A percentile compares a stretch with the other conserved stretches of the same genome.
These are phyloP conservation scores for Cyberlindnera euphorbiae DNA, from an alignment of 805 yeast genomes.

Conservation along the genomic window DNA sequence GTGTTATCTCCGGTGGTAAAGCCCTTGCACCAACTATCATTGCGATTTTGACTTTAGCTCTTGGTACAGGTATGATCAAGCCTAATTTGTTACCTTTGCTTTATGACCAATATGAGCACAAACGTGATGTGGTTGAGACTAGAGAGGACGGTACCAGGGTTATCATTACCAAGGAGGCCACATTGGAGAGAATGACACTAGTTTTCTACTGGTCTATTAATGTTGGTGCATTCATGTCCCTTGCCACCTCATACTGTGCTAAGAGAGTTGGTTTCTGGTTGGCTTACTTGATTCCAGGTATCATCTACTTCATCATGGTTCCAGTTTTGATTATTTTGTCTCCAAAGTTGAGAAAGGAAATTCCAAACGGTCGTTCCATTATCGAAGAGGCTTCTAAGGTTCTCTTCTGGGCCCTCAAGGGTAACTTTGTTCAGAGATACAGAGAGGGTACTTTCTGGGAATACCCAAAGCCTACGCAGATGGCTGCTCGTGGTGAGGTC, in stretches of 20 bases:
- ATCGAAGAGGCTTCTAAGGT: conserved; percentile 40
- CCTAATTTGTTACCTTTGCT: conserved; percentile 65
- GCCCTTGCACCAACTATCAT: conserved; percentile 57
- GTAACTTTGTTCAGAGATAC: conserved; percentile 40
- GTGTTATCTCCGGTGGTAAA: conserved; percentile 42
- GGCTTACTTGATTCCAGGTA: conserved; percentile 66
- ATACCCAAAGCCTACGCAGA: conserved; percentile 52
- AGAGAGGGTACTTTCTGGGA: conserved; percentile 42
- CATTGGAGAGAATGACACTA: conserved; percentile 72
- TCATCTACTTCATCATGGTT: conserved; percentile 50
- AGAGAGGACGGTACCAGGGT: conserved; percentile 61
- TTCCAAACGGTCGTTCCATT: conserved; percentile 34
- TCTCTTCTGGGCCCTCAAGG: conserved; percentile 34
- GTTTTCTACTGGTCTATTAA: conserved; percentile 73
- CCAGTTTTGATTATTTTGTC: conserved; percentile 37
- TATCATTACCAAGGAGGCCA: conserved; percentile 61
- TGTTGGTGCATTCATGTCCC: conserved; percentile 67
- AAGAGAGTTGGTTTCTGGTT: conserved; percentile 64
- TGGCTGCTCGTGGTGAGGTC: conserved; percentile 38
- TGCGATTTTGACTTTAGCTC: conserved; percentile 48
- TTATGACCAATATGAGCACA: conserved; percentile 68
- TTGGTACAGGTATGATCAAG: conserved; percentile 81
- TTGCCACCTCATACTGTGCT: conserved; percentile 76
- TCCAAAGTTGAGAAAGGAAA: conserved; percentile 25
- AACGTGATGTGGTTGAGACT: conserved; percentile 53